These are phyloP conservation scores for Boletus speciosus DNA, from an alignment of 768 basidiomycete genomes.

Conservation along the genomic window DNA sequence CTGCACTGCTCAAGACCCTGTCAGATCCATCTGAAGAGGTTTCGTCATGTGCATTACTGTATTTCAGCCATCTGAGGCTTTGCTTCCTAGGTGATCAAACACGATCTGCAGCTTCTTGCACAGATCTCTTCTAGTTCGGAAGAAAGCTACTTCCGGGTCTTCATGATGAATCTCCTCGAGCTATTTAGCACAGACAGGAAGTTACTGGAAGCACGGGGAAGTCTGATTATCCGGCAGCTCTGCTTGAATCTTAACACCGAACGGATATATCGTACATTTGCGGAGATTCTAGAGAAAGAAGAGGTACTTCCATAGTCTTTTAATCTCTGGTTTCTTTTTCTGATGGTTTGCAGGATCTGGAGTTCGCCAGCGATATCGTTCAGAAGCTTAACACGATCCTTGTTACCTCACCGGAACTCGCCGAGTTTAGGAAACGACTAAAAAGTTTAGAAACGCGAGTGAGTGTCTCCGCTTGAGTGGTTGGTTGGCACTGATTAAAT, in stretches of 20 bases:
- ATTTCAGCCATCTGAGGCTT: background rate
- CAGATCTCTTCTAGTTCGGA: conserved; percentile 96
- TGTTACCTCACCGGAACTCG: conserved; percentile 93
- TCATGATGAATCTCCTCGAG: conserved; percentile 93
- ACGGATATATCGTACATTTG: conserved; percentile 91
- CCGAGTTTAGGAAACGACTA: conserved; percentile 87
- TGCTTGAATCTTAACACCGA: conserved; percentile 94
- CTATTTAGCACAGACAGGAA: conserved; percentile 93
- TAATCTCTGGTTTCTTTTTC: background rate
- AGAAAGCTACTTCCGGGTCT: conserved; percentile 91
- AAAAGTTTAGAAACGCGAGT: conserved; percentile 94
- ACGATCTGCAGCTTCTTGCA: conserved; percentile 91
- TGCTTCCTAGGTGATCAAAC: conserved; percentile 77
- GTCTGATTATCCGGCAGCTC: conserved; percentile 91
- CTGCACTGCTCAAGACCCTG: conserved; percentile 89
- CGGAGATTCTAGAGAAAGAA: conserved; percentile 97
- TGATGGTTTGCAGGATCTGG: conserved; percentile 66
- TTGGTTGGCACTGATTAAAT: conserved; percentile 1
- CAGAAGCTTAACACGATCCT: conserved; percentile 96
- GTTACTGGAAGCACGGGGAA: conserved; percentile 86
- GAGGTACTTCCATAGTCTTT: conserved; percentile 54
- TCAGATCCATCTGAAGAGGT: conserved; percentile 97
- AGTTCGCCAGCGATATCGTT: conserved; percentile 96
- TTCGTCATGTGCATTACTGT: conserved; percentile 7
- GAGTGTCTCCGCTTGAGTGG: conserved; percentile 22